Percentiles rank a stretch among this genome's conserved stretches.
phyloP scores from a whole-genome alignment of 495 filamentous ascomycete species.

The Barbatosphaeria neglecta region DNA sequence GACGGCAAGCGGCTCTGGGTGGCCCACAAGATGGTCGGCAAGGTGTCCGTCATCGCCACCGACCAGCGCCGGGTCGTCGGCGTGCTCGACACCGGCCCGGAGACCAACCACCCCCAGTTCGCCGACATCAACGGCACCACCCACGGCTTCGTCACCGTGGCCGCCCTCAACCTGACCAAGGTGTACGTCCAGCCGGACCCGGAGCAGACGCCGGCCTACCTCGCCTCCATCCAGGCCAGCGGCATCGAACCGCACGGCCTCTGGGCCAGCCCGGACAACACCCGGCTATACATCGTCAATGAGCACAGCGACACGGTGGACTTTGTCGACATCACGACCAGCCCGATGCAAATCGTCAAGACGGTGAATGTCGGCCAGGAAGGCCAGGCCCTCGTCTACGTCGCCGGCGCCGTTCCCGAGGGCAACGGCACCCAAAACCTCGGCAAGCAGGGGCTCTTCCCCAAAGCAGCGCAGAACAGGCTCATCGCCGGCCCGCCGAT shows the following conservation, averaged over 20 bases:
- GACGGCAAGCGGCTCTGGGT: slow-evolving; percentile 10
- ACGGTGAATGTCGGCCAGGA: slow-evolving; percentile 13
- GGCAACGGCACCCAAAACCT: slow-evolving; percentile 8
- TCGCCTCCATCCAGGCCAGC: slow-evolving; percentile 3
- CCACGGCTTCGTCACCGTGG: slow-evolving; percentile 11
- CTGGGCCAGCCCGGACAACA: slow-evolving; percentile 12
- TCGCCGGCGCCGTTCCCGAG: slow-evolving; percentile 7
- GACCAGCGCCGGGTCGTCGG: background rate
- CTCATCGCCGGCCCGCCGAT: slow-evolving; percentile 1
- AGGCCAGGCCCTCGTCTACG: slow-evolving; percentile 12
- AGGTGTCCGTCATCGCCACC: slow-evolving; percentile 7
- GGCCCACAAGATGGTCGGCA: slow-evolving; percentile 13
- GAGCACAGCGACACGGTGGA: slow-evolving; percentile 15
- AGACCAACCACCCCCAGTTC: slow-evolving; percentile 13
- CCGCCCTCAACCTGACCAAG: slow-evolving; percentile 6
- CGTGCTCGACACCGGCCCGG: slow-evolving; percentile 10
- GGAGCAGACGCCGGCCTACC: background rate
- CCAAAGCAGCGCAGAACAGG: slow-evolving; percentile 1
- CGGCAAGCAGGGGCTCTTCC: slow-evolving; percentile 9
- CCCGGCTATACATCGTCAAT: slow-evolving; percentile 12
- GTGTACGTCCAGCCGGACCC: slow-evolving; percentile 7
- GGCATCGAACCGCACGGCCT: slow-evolving; percentile 14
- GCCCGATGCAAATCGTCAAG: slow-evolving; percentile 2
- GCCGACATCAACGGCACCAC: slow-evolving; percentile 8
- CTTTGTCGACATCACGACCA: slow-evolving; percentile 5